Evolutionary conservation across 169 alveolate genomes (phyloP).

Genomic region (Plasmodium sp.): DNA sequence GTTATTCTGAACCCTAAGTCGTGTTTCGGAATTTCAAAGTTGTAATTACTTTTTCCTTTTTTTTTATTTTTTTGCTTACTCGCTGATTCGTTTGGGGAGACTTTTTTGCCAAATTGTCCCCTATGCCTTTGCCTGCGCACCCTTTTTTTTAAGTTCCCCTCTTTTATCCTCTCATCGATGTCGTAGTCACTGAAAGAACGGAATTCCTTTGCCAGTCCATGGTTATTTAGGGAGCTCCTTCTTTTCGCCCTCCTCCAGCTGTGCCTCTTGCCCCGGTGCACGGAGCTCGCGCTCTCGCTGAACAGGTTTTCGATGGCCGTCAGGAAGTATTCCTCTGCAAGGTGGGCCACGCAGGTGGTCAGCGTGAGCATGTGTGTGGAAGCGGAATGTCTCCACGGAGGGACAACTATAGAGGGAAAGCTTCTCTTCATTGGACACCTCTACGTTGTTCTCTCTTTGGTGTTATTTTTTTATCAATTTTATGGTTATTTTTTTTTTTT

Average conservation of each 20-base stretch:
- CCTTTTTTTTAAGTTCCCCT: background rate
- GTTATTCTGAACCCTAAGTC: slow-evolving; percentile 75
- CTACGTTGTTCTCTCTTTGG: background rate
- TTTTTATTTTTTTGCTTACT: background rate
- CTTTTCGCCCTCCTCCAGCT: background rate
- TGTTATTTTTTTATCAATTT: background rate
- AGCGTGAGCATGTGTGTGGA: background rate
- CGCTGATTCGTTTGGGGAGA: background rate
- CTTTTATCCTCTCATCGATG: slow-evolving; percentile 57
- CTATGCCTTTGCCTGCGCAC: background rate
- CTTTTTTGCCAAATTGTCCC: background rate
- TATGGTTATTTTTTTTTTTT: background rate
- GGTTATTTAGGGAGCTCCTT: background rate
- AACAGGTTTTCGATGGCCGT: slow-evolving; percentile 32
- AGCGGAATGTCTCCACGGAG: background rate
- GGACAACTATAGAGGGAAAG: background rate
- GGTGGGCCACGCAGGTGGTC: background rate
- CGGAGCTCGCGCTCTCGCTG: slow-evolving; percentile 11
- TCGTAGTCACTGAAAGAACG: slow-evolving; percentile 54
- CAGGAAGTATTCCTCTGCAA: slow-evolving; percentile 32
- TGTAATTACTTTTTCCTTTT: slow-evolving; percentile 12
- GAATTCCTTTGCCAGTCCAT: background rate
- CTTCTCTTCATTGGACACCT: background rate
- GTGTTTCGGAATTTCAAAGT: slow-evolving; percentile 54
- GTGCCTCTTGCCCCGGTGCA: background rate